These are phyloP conservation scores for Lichtheimia hyalospora DNA, from an alignment of 371 early-diverging fungal genomes.

Conservation along the genomic window DNA sequence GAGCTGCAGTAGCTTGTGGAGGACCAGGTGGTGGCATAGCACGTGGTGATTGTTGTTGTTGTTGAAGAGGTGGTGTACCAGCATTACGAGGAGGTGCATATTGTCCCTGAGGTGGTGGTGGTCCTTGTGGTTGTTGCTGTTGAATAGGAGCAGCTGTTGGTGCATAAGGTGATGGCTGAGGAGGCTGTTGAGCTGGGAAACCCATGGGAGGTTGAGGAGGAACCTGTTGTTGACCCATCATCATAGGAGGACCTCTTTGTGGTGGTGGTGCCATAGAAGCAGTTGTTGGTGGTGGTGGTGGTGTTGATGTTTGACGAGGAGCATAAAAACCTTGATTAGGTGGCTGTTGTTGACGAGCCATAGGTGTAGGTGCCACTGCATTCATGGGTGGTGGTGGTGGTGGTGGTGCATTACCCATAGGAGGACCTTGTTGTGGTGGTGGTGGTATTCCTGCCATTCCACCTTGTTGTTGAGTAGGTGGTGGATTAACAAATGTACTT, in stretches of 20 bases:
- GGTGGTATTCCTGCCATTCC: too few species aligned
- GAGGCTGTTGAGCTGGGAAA: slow-evolving; percentile 1
- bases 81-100: background rate
- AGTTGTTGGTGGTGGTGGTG: slow-evolving; percentile 6
- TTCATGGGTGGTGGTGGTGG: slow-evolving; percentile 46
- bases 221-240: background rate
- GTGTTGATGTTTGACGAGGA: slow-evolving; percentile 6
- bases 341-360: slow-evolving; percentile 18
- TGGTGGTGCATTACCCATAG: slow-evolving; percentile 15
- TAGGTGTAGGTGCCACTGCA: slow-evolving; percentile 26
- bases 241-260: background rate
- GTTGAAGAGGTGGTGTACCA: background rate
- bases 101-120: background rate
- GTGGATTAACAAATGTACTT: slow-evolving; percentile 26
- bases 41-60: slow-evolving; percentile 5
- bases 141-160: background rate
- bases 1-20: background rate
- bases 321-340: slow-evolving; percentile 1
- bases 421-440: slow-evolving; percentile 19
- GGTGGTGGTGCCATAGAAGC: slow-evolving; percentile 6
- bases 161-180: slow-evolving; percentile 6
- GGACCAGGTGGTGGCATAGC: slow-evolving; percentile 6
- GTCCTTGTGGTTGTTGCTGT: slow-evolving; percentile 1
- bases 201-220: background rate
- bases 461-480: slow-evolving; percentile 17